Conservation (phyloP, 2,329 filamentous ascomycete genomes). For the Cucurbitaria berberidis region DNA sequence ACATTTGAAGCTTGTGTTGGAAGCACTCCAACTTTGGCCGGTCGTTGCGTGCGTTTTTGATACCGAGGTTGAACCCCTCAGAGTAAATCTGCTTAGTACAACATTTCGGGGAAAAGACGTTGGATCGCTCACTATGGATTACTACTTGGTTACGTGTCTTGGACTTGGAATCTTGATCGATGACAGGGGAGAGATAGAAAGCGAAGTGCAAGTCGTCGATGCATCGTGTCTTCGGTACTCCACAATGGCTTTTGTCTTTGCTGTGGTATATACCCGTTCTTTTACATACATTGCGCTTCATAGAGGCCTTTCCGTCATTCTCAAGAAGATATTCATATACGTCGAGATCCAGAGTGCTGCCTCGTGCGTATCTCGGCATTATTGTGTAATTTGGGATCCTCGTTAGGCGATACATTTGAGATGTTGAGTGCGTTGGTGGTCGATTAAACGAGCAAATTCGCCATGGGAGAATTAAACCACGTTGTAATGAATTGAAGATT, state of each 20-base stretch:
- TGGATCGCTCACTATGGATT: conserved; percentile 11
- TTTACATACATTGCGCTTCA: no score
- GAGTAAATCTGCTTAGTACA: conserved; percentile 12
- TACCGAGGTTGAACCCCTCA: conserved; percentile 9
- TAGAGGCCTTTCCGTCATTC: no score
- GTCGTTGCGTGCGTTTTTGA: conserved; percentile 13
- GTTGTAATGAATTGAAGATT: no score
- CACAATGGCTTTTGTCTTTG: conserved; percentile 5
- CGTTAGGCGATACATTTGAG: no score
- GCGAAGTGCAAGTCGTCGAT: conserved; percentile 5
- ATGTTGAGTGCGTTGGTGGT: not conserved
- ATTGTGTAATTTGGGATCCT: no score
- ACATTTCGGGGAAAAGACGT: conserved; percentile 6
- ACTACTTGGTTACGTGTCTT: not conserved
- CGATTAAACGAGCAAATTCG: no score
- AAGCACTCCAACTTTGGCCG: not conserved
- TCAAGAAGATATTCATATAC: no score
- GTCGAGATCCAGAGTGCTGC: no score
- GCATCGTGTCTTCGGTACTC: conserved; percentile 2
- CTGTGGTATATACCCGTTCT: conserved; percentile 8
- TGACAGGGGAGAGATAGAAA: conserved; percentile 1
- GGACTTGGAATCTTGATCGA: no score
- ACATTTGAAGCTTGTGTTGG: not conserved
- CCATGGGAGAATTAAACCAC: no score
- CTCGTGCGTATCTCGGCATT: no score